Conservation (phyloP, 495 filamentous ascomycete species). For the Tuber microsphaerosporum region DNA sequence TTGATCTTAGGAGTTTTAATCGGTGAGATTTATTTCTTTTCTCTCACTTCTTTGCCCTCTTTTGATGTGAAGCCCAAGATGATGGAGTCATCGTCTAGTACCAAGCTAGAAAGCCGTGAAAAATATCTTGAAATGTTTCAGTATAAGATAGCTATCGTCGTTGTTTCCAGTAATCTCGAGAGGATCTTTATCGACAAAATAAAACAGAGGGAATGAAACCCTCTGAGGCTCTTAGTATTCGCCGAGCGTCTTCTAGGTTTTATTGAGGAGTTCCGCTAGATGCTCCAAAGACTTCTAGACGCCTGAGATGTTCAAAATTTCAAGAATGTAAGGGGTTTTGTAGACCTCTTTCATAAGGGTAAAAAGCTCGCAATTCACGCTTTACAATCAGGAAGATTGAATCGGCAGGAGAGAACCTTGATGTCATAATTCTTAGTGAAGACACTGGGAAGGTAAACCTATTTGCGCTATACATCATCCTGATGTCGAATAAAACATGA, state of each 20-base stretch:
- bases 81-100: conserved; percentile 80
- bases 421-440: conserved; percentile 98
- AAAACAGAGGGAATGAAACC: no score
- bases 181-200: no score
- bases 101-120: no score
- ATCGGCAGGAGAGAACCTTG: conserved; percentile 93
- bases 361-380: conserved; percentile 97
- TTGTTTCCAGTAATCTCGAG: no score
- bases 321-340: conserved; percentile 85
- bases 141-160: no score
- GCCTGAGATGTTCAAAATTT: conserved; percentile 88
- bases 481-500: conserved; percentile 95
- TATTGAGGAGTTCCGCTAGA: conserved; percentile 86
- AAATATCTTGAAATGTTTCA: no score
- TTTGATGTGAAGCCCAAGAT: conserved; percentile 92
- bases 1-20: no score
- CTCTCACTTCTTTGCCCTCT: conserved; percentile 92
- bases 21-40: no score
- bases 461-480: conserved; percentile 99
- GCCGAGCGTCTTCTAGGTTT: no score
- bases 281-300: conserved; percentile 93
- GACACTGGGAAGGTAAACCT: conserved; percentile 97
- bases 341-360: conserved; percentile 97
- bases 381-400: conserved; percentile 92
- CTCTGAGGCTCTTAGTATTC: no score